These are phyloP conservation scores for Saccharum hybrid DNA, from an alignment of 202 grass and related monocot species.

Conservation along the genomic window DNA sequence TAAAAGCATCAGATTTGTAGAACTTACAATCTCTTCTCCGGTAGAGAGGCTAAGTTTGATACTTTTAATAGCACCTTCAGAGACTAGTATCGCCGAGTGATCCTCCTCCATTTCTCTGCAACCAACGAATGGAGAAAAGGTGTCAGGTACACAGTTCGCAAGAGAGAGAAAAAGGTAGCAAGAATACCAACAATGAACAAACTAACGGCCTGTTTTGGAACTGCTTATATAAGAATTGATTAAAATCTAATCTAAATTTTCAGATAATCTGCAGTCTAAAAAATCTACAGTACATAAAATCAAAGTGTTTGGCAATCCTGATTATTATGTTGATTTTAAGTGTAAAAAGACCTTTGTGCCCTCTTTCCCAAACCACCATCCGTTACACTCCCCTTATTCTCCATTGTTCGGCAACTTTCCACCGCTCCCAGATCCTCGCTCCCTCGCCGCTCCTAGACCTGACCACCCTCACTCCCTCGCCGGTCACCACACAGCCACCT, in stretches of 20 bases:
- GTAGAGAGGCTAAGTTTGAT: slow-evolving; percentile 61
- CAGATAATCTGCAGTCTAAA: background rate
- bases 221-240: background rate
- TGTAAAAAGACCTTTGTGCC: background rate
- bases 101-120: slow-evolving; percentile 74
- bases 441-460: background rate
- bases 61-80: slow-evolving; percentile 64
- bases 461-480: too few species aligned
- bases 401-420: background rate
- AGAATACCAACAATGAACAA: background rate
- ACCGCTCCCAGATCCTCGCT: background rate
- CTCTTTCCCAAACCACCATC: background rate
- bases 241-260: background rate
- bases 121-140: background rate
- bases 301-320: background rate
- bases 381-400: background rate
- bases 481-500: background rate
- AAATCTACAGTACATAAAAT: background rate
- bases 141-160: background rate
- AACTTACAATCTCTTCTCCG: slow-evolving; percentile 60
- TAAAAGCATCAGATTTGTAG: slow-evolving; percentile 34
- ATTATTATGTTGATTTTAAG: background rate
- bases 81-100: slow-evolving; percentile 45
- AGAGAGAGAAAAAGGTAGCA: background rate
- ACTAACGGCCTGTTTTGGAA: background rate